phyloP scores from a whole-genome alignment of 2,329 filamentous ascomycete species.

The Sarocladium kiliense region DNA sequence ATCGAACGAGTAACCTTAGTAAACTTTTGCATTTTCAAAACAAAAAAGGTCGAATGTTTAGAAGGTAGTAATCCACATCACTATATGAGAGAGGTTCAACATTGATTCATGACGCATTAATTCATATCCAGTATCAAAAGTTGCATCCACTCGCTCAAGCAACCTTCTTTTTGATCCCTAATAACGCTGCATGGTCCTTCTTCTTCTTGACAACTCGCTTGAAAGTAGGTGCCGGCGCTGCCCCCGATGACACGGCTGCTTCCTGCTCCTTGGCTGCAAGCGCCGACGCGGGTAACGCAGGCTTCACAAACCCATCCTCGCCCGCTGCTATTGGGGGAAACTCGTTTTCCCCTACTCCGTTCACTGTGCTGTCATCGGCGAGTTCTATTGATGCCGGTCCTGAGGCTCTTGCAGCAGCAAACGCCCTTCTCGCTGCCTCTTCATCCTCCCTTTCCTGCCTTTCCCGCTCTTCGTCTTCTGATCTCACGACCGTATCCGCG shows the following conservation, averaged over 20 bases:
- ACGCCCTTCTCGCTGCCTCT: slow-evolving; percentile 74
- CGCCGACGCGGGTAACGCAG: slow-evolving; percentile 12
- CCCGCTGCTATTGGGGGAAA: not conserved
- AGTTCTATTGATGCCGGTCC: not conserved
- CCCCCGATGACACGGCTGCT: slow-evolving; percentile 22
- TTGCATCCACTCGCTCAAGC: not conserved
- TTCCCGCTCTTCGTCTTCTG: slow-evolving; percentile 54
- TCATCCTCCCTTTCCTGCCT: slow-evolving; percentile 75
- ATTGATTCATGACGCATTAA: slow-evolving; percentile 1
- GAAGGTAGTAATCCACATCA: no score
- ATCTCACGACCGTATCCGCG: slow-evolving; percentile 46
- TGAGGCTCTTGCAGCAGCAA: slow-evolving; percentile 54
- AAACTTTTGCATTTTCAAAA: no score
- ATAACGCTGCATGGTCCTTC: slow-evolving; percentile 67
- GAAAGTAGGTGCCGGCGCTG: slow-evolving; percentile 57
- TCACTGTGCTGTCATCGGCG: slow-evolving; percentile 34
- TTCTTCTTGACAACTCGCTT: slow-evolving; percentile 79
- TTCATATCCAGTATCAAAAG: not conserved
- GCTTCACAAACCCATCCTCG: slow-evolving; percentile 8
- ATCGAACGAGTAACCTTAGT: no score
- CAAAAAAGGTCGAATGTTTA: no score
- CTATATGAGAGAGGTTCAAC: not conserved
- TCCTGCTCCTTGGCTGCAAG: slow-evolving; percentile 21
- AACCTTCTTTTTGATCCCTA: slow-evolving; percentile 83
- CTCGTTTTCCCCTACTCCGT: slow-evolving; percentile 17